Evolutionary conservation across 2,329 filamentous ascomycete genomes (phyloP).

Genomic region (Alternaria conjuncta): DNA sequence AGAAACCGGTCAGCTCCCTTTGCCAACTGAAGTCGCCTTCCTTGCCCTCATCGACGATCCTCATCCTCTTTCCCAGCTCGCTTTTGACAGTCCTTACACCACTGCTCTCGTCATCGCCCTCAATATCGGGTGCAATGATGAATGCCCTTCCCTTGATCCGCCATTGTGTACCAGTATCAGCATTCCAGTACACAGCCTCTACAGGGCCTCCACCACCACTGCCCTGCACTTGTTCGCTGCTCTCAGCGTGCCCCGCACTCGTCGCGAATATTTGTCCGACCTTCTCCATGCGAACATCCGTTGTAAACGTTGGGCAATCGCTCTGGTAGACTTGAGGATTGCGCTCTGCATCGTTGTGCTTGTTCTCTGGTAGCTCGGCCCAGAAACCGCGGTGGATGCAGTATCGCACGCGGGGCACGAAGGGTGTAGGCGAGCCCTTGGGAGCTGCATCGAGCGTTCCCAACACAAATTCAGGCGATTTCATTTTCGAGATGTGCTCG

Average conservation of each 20-base stretch:
- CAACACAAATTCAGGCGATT: conserved; percentile 59
- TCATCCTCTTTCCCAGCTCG: conserved; percentile 69
- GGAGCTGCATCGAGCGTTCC: conserved; percentile 57
- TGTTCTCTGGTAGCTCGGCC: conserved; percentile 73
- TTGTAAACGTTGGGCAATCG: conserved; percentile 83
- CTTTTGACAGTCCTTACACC: conserved; percentile 66
- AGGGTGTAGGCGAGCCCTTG: conserved; percentile 48
- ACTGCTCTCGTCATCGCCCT: conserved; percentile 60
- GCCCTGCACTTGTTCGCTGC: conserved; percentile 52
- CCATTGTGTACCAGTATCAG: conserved; percentile 79
- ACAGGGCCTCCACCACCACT: conserved; percentile 71
- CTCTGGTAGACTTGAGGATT: conserved; percentile 77
- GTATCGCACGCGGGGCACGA: conserved; percentile 69
- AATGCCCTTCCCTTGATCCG: conserved; percentile 78
- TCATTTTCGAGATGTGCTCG: conserved; percentile 57
- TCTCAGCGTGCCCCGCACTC: conserved; percentile 55
- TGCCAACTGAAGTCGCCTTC: conserved; percentile 74
- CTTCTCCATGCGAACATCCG: conserved; percentile 88
- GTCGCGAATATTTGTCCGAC: conserved; percentile 70
- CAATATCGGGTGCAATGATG: conserved; percentile 73
- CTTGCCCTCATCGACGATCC: conserved; percentile 55
- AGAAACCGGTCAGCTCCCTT: conserved; percentile 82
- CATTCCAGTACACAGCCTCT: conserved; percentile 86
- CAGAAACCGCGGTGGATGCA: conserved; percentile 89
- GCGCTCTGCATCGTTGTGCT: conserved; percentile 72